Conservation (phyloP, 1,284 basidiomycete genomes). For the Tilletia indica region DNA sequence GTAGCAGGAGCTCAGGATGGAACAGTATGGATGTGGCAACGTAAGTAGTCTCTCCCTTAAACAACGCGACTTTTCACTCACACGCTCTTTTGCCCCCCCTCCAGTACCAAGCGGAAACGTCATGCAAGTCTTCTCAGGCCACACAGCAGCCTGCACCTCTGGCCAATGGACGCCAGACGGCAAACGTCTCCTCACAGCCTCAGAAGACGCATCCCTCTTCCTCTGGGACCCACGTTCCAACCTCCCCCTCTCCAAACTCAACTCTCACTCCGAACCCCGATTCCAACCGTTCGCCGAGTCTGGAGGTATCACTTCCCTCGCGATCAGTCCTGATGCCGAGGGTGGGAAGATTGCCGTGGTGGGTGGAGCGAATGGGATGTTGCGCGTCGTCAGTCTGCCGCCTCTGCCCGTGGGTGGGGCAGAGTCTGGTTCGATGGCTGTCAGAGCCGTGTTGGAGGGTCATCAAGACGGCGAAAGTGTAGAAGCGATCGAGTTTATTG, state of each 20-base stretch:
- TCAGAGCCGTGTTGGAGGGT: constrained; percentile 75
- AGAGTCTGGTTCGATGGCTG: constrained; percentile 63
- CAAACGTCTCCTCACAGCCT: constrained; percentile 74
- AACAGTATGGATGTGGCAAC: constrained; percentile 97
- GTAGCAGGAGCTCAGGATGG: constrained; percentile 89
- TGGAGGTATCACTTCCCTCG: constrained; percentile 80
- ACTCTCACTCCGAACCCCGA: constrained; percentile 58
- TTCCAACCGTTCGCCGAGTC: constrained; percentile 57
- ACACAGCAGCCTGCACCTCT: constrained; percentile 78
- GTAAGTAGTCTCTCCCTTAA: constrained; percentile 59
- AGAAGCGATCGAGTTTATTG: constrained; percentile 82
- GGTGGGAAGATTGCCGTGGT: constrained; percentile 69
- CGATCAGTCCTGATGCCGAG: constrained; percentile 66
- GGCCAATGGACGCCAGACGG: constrained; percentile 88
- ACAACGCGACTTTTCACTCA: background rate
- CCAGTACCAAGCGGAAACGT: constrained; percentile 85
- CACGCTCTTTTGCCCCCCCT: constrained; percentile 22
- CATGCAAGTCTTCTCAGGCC: constrained; percentile 93
- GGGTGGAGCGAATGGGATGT: constrained; percentile 76
- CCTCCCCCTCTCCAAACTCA: constrained; percentile 75
- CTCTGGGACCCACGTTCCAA: constrained; percentile 86
- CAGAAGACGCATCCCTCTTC: constrained; percentile 78
- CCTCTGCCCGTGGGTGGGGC: constrained; percentile 59
- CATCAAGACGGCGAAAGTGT: constrained; percentile 86
- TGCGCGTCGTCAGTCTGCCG: constrained; percentile 79